Evolutionary conservation across 2,329 filamentous ascomycete species (phyloP), one percentile per base, ranked within the genome.

Genomic region (Pestalotiopsis sp.): DNA sequence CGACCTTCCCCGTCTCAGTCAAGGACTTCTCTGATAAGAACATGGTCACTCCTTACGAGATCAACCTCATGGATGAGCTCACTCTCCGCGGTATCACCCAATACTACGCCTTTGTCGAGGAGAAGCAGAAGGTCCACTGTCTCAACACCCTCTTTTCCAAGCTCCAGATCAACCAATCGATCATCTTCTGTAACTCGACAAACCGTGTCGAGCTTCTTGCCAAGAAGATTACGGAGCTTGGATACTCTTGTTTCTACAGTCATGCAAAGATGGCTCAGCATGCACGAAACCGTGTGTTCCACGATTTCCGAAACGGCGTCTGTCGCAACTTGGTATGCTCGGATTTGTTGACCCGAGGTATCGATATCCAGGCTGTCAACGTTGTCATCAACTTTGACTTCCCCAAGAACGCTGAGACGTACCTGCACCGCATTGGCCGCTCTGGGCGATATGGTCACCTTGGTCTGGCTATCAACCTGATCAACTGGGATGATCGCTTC

Each of bases 341-440:
- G 2, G 96, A 99, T 83, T 87, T 99, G 52, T 88, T 99, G 72
- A 99, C 96, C 72, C 95, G 96, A 83, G 96, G 96, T 90, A 99
- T 99, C 77, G 96, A 99, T 83, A 99, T 99, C 73, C 96, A 99
- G 82, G 96, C 96, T 66, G 96, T 99, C 78, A 99, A 99, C 76
- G 96, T 99, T 67, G 96, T 99, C 79, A 99, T 99, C 89, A 99
- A 99, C 85, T 99, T 99, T 77, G 96, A 99, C 78, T 99, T 99
- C 81, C 96, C 96, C 67, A 99, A 99, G 85, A 99, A 99, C 77
- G 97, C 96, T 17, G 96, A 99, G 83, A 99, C 96, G 0, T 99
- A 99, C 79, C 90, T 99, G 68, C 96, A 99, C 83, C 94, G 96
- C 74, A 99, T 99, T 79, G 96, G 96, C 85, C 93, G 96, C 79